Percentiles rank a stretch among this genome's conserved stretches.
These are phyloP conservation scores for Trifolium subterraneum DNA, from an alignment of 306 rosid species.

Conservation along the genomic window DNA sequence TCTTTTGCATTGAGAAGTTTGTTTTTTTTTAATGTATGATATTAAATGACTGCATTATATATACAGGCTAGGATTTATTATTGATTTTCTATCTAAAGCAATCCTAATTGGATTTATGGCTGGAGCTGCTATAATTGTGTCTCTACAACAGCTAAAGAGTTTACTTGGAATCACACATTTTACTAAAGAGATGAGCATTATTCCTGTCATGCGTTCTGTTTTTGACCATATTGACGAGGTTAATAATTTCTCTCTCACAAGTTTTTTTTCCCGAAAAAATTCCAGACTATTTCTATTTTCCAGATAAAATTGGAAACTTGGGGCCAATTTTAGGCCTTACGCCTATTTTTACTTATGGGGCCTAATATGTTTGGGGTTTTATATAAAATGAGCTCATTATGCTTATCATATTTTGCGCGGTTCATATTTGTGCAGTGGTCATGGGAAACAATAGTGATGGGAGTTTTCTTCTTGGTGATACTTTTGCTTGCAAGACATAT, in stretches of 20 bases:
- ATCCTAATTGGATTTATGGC: constrained; percentile 89
- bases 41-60: constrained; percentile 23
- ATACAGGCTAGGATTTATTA: constrained; percentile 87
- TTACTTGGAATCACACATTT: constrained; percentile 84
- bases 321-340: too few relatives aligned
- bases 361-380: too few relatives aligned
- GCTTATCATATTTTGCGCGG: too few relatives aligned
- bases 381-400: too few relatives aligned
- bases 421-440: constrained; percentile 75
- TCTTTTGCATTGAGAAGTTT: too few relatives aligned
- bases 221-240: constrained; percentile 69
- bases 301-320: too few relatives aligned
- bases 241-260: not conserved
- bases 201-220: constrained; percentile 79
- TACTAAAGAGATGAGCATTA: constrained; percentile 65
- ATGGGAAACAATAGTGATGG: constrained; percentile 88
- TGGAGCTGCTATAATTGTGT: constrained; percentile 84
- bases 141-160: constrained; percentile 83
- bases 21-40: not conserved
- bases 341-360: too few relatives aligned
- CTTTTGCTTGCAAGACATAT: constrained; percentile 73
- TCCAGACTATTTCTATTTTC: too few relatives aligned
- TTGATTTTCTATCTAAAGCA: constrained; percentile 91
- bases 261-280: too few relatives aligned
- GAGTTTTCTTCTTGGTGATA: constrained; percentile 63